These are phyloP conservation scores for Angomonas ambiguus DNA, from an alignment of 208 protist genomes.

Conservation along the genomic window DNA sequence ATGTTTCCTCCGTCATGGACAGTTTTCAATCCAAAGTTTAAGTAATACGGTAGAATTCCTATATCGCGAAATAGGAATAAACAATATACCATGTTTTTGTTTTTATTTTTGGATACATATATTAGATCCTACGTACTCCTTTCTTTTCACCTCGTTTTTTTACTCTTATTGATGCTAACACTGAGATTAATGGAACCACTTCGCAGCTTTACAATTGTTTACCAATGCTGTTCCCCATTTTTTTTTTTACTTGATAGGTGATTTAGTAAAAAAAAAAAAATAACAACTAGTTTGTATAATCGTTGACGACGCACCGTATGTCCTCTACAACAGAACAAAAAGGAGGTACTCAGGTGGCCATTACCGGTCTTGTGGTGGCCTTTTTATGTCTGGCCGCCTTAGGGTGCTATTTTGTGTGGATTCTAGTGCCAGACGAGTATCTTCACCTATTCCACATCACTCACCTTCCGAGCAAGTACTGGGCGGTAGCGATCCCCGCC, in stretches of 20 bases:
- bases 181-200: no score
- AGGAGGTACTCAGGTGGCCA: constrained; percentile 32
- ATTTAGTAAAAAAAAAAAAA: background rate
- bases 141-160: background rate
- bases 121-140: background rate
- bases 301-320: no score
- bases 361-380: constrained; percentile 86
- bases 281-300: no score
- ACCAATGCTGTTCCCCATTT: background rate
- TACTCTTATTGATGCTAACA: no score
- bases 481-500: constrained; percentile 80
- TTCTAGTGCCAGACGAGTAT: constrained; percentile 46
- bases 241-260: background rate
- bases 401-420: constrained; percentile 75
- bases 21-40: background rate
- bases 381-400: constrained; percentile 51
- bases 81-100: background rate
- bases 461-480: constrained; percentile 92
- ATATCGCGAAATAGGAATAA: background rate
- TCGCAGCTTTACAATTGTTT: background rate
- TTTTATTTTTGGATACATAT: background rate
- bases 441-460: constrained; percentile 62
- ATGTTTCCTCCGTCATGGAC: constrained; percentile 14
- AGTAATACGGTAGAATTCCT: background rate
- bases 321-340: background rate